These are phyloP conservation scores for Berkeleyomyces basicola DNA, from an alignment of 2,329 filamentous ascomycete species.

Conservation along the genomic window DNA sequence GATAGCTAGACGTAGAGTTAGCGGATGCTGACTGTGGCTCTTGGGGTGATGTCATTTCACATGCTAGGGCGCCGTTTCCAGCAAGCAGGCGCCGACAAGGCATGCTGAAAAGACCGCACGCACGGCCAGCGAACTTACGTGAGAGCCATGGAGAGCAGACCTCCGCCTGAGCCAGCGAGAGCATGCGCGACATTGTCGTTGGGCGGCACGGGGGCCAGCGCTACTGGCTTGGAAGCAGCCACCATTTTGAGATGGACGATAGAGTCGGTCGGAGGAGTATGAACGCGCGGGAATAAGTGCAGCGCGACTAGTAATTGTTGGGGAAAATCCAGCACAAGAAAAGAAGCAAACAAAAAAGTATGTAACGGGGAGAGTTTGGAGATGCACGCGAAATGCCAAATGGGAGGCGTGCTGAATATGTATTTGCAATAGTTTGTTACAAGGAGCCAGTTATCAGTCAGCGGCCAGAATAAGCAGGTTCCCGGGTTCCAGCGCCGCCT, in stretches of 20 bases:
- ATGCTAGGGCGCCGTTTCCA: not conserved
- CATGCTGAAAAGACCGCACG: not conserved
- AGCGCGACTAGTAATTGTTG: too few relatives aligned
- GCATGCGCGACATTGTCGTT: constrained; percentile 96
- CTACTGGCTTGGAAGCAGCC: constrained; percentile 37
- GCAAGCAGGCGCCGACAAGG: not conserved
- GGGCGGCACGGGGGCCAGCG: constrained; percentile 40
- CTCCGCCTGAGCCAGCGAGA: constrained; percentile 80
- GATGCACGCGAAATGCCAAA: not conserved
- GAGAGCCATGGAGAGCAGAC: constrained; percentile 85
- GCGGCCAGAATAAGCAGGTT: not conserved
- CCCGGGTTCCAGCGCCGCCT: not conserved
- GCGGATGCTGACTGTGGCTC: not conserved
- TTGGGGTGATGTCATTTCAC: not conserved
- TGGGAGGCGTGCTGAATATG: not conserved
- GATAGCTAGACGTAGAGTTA: constrained; percentile 45
- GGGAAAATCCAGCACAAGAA: not conserved
- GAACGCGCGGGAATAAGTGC: not conserved
- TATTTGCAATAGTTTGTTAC: not conserved
- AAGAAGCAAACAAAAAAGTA: not conserved
- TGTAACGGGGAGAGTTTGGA: not conserved
- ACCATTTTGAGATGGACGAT: constrained; percentile 18
- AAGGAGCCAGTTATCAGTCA: not conserved
- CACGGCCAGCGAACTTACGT: constrained; percentile 46
- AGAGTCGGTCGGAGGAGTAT: not conserved